Conservation (phyloP, 768 basidiomycete species). For the Russula sp. region DNA sequence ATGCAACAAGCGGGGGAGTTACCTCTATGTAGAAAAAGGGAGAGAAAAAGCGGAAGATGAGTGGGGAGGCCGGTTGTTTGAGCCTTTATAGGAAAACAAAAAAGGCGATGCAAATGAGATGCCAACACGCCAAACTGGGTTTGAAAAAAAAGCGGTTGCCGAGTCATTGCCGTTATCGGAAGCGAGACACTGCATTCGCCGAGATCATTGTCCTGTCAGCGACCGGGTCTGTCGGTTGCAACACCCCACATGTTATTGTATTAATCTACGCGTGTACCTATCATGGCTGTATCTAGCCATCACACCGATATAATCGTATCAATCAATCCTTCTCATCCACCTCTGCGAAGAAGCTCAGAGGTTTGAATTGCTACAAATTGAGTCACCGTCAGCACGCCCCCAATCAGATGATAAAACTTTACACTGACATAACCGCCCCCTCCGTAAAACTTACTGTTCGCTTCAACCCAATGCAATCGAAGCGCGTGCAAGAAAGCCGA, state of each 20-base stretch:
- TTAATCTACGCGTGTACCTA: constrained; percentile 1
- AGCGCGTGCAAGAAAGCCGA: constrained; percentile 96
- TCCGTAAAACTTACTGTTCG: constrained; percentile 93
- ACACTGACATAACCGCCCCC: constrained; percentile 82
- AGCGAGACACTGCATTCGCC: background rate
- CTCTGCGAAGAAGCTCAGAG: constrained; percentile 49
- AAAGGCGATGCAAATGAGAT: constrained; percentile 5
- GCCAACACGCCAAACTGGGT: constrained; percentile 26
- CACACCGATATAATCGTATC: background rate
- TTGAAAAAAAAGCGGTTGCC: constrained; percentile 19
- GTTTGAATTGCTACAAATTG: constrained; percentile 47
- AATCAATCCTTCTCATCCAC: constrained; percentile 40
- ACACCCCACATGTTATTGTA: background rate
- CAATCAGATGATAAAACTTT: background rate
- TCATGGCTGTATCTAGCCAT: background rate
- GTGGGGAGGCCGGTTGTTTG: no score
- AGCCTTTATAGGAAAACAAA: background rate
- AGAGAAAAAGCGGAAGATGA: constrained; percentile 37
- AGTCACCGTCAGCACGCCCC: constrained; percentile 31
- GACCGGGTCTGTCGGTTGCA: background rate
- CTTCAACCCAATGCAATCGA: constrained; percentile 97
- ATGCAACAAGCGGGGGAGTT: constrained; percentile 35
- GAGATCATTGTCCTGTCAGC: background rate
- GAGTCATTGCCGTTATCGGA: background rate
- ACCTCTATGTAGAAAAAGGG: constrained; percentile 38